Evolutionary conservation across 2,329 filamentous ascomycete species (phyloP).

Genomic region (Ophiosphaerella narmari): DNA sequence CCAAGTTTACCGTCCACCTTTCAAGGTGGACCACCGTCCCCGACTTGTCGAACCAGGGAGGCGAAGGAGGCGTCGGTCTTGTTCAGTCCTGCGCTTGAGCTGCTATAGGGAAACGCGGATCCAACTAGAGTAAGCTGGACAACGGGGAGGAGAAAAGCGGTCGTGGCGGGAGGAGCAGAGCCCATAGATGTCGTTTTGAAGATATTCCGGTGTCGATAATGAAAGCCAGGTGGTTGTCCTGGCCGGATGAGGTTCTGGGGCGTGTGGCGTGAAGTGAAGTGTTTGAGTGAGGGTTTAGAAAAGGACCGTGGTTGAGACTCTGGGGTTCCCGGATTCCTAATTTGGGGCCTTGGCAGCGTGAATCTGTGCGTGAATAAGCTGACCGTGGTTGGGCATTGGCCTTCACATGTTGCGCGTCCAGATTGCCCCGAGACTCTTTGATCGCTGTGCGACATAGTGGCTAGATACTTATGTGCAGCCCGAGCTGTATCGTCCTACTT

Average conservation of each 20-base stretch:
- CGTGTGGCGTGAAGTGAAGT: constrained; percentile 20
- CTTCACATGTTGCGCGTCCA: constrained; percentile 16
- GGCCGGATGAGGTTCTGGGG: constrained; percentile 21
- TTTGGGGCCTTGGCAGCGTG: constrained; percentile 25
- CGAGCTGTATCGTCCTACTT: constrained; percentile 1
- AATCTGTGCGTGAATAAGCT: constrained; percentile 25
- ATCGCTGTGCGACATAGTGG: constrained; percentile 5
- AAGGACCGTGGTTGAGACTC: constrained; percentile 25
- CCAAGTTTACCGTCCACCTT: constrained; percentile 56
- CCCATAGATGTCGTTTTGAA: constrained; percentile 50
- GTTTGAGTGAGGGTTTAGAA: constrained; percentile 19
- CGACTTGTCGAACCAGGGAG: constrained; percentile 53
- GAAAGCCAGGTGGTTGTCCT: constrained; percentile 39
- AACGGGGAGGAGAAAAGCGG: constrained; percentile 34
- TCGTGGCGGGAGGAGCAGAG: constrained; percentile 46
- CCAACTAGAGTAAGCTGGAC: constrained; percentile 41
- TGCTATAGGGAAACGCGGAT: constrained; percentile 39
- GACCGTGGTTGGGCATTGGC: constrained; percentile 16
- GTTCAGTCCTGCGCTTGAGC: constrained; percentile 44
- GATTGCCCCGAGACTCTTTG: background rate
- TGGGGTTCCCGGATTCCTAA: constrained; percentile 23
- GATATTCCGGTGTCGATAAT: constrained; percentile 23
- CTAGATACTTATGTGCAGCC: background rate
- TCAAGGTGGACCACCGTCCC: constrained; percentile 58
- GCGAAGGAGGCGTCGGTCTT: constrained; percentile 54